These are phyloP conservation scores for Pharus latifolius DNA, from an alignment of 176 grass and related monocot genomes.

Conservation along the genomic window DNA sequence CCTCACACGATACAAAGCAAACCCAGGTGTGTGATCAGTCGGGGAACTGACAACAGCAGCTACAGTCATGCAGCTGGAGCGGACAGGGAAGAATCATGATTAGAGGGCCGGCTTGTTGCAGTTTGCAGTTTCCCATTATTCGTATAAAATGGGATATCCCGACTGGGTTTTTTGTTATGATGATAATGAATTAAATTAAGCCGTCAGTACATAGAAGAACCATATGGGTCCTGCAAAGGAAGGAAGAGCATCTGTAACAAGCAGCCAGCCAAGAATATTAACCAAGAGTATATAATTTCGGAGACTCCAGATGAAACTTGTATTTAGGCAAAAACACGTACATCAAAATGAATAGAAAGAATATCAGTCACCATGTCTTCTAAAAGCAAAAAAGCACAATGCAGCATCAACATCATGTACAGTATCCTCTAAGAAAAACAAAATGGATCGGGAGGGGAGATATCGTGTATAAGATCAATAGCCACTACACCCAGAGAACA, in stretches of 20 bases:
- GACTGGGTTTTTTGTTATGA: not conserved
- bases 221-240: not conserved
- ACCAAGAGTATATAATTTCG: not conserved
- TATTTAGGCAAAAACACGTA: too few relatives aligned
- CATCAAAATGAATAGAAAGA: too few relatives aligned
- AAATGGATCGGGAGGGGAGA: too few relatives aligned
- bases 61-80: not conserved
- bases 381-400: too few relatives aligned
- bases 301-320: not conserved
- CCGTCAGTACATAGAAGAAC: not conserved
- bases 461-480: too few relatives aligned
- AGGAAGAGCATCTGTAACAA: not conserved
- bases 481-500: too few relatives aligned
- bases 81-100: not conserved
- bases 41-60: not conserved
- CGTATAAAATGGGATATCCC: not conserved
- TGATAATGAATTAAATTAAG: not conserved
- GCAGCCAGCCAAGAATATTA: not conserved
- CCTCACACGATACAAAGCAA: not conserved
- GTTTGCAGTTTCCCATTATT: not conserved
- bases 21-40: not conserved
- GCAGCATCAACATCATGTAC: too few relatives aligned
- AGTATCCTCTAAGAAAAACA: too few relatives aligned
- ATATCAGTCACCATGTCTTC: too few relatives aligned
- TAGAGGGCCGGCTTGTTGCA: not conserved